Conservation (phyloP, 176 grass and related monocot species). For the Rhynchospora pubera region DNA sequence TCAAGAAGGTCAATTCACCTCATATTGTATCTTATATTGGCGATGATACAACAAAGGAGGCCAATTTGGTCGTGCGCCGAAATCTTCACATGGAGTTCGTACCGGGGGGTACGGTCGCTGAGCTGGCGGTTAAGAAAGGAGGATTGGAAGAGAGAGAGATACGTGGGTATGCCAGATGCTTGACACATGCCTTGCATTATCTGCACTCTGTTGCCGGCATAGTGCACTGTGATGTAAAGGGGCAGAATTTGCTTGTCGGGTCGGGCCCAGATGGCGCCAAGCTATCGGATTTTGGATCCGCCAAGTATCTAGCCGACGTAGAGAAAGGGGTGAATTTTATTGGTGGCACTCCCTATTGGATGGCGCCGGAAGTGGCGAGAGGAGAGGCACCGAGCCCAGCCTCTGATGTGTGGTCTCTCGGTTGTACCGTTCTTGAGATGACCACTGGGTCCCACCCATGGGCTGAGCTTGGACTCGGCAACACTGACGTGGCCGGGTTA, state of each 20-base stretch:
- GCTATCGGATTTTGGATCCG: constrained; percentile 68
- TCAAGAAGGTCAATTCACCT: constrained; percentile 51
- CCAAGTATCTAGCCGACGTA: constrained; percentile 28
- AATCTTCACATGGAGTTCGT: constrained; percentile 79
- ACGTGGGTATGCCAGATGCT: constrained; percentile 32
- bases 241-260: constrained; percentile 57
- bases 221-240: constrained; percentile 92
- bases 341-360: constrained; percentile 70
- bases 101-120: constrained; percentile 47
- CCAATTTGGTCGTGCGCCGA: constrained; percentile 4
- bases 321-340: neutral
- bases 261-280: constrained; percentile 24
- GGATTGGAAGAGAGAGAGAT: constrained; percentile 38
- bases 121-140: constrained; percentile 18
- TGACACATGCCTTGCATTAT: constrained; percentile 53
- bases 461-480: constrained; percentile 31
- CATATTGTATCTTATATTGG: constrained; percentile 72
- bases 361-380: constrained; percentile 79
- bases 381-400: constrained; percentile 44
- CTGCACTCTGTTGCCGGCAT: constrained; percentile 60
- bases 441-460: constrained; percentile 55
- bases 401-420: constrained; percentile 87
- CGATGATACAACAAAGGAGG: constrained; percentile 28
- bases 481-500: constrained; percentile 33
- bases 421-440: constrained; percentile 88